Percentiles rank a stretch among this genome's conserved stretches.
These are phyloP conservation scores for maize (Zea mays) DNA, from an alignment of 176 grass and related monocot genomes.

Conservation along the genomic window DNA sequence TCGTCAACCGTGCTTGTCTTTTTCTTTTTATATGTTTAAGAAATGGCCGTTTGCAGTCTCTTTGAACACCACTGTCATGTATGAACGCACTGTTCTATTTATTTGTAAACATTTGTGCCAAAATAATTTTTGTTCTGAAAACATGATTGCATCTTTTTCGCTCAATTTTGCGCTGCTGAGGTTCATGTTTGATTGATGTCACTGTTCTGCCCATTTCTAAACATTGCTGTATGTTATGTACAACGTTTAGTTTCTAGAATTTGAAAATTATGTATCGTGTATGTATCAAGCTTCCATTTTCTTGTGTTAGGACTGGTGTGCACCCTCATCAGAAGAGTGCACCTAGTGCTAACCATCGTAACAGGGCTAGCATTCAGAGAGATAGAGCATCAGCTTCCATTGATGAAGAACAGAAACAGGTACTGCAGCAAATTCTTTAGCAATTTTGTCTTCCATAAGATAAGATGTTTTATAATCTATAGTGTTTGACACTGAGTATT, in stretches of 20 bases:
- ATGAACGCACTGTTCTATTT: neutral
- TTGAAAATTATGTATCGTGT: neutral
- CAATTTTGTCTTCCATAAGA: neutral
- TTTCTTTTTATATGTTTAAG: neutral
- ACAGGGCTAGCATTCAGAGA: constrained; percentile 29
- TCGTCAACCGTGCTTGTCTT: neutral
- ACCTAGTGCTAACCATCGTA: constrained; percentile 27
- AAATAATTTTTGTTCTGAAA: neutral
- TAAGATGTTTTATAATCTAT: constrained; percentile 10
- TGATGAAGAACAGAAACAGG: constrained; percentile 36
- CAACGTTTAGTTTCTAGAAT: neutral
- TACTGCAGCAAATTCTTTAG: constrained; percentile 23
- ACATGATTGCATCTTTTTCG: constrained; percentile 1
- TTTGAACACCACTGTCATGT: neutral
- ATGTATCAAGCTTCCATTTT: constrained; percentile 5
- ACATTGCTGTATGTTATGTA: neutral
- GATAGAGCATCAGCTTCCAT: constrained; percentile 21
- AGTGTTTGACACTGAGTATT: neutral
- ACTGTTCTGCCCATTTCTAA: neutral
- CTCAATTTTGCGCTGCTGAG: neutral
- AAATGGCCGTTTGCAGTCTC: neutral
- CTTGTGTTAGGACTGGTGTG: constrained; percentile 16
- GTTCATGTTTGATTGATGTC: neutral
- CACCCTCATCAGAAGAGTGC: constrained; percentile 29
- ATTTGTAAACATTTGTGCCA: constrained; percentile 1